Evolutionary conservation across 495 filamentous ascomycete genomes (phyloP), one percentile per base, ranked within the genome.

Genomic region (Arthonia radiata): DNA sequence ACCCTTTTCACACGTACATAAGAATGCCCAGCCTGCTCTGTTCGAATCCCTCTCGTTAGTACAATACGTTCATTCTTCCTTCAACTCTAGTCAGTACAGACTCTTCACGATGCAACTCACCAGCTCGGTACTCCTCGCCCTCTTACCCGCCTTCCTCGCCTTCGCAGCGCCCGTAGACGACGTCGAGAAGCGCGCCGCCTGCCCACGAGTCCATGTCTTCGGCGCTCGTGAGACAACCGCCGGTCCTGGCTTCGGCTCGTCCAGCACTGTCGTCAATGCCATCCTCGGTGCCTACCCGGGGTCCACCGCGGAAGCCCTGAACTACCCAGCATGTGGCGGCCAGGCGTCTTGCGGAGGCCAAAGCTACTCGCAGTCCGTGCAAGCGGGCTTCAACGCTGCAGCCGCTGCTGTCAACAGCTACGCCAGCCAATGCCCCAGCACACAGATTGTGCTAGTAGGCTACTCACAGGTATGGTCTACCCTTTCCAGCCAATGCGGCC

Each of bases 321-420:
- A 35, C 25, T 67, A 67, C 38, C 63, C 64, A n/a, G 64, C 64
- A 11, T 69, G 64, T 26, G 66, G 66, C 19, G n/a, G n/a, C n/a
- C n/a, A n/a, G n/a, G n/a, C n/a, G n/a, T n/a, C n/a, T n/a, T n/a
- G n/a, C n/a, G n/a, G n/a, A n/a, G 29, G 26, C 5, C 9, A 8
- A 15, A 19, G 19, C 26, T 38, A 38, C 23, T 27, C 23, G 10
- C 22, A 22, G 23, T 38, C 36, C 9, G 28, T 34, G 2, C 27
- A 31, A 23, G 18, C 27, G 2, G 36, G 36, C 15, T 25, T 32
- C 4, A 14, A 21, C 11, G 32, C 31, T 21, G 36, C 35, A 15
- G 17, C 3, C 9, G 25, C 17, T 23, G 24, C 28, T 12, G 36
- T 38, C 25, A 22, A 23, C 12, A 19, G 18, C 19, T 38, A 25